Base-by-base conservation (phyloP, 2,329 filamentous ascomycete genomes). In the Microsporum canis region DNA sequence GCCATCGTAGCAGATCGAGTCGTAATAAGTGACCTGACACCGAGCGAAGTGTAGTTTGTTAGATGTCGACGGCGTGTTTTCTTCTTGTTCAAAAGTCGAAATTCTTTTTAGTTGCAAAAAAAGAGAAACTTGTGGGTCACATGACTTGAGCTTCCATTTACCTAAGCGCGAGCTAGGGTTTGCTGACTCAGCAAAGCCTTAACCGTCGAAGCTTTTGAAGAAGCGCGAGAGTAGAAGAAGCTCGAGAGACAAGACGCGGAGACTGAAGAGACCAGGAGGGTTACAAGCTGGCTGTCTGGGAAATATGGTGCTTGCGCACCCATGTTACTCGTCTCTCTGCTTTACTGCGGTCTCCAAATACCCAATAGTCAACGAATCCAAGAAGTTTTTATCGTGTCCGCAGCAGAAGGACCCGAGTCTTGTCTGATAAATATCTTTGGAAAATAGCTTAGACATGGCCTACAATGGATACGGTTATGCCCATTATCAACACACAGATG, bases 1-100 rank as follows among this genome's bases (percentile, higher is more conserved):
- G 68, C 63, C 70, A 72, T 72, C 65, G 67, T 70, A 64, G 63
- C 64, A 65, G 66, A 70, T 68, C 68, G 49, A 58, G 27, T 55
- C 47, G 56, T 17, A 51, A 58, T 59, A 51, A 51, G 61, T 14
- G 62, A 63, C 59, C 62, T 64, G 62, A 60, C 61, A 58, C 58
- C 58, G 63, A 62, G 55, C n/a, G 39, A 56, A 57, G 55, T 43
- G 55, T 41, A 7, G 39, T 41, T 12, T 57, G 55, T 17, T 57
- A 36, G 17, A 56, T 59, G 57, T 62, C 61, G 49, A 62, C 55
- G 56, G 31, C 60, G 53, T 58, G 29, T 49, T 62, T 60, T 57
- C 36, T 55, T 62, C 59, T 49, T 53, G 57, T 41, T 39, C 58
- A 14, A 41, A 39, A 17, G 10, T 60, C 33, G 43, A 59, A 59